Evolutionary conservation across 2,329 filamentous ascomycete genomes (phyloP).

Genomic region (Atkinsonella hypoxylon): DNA sequence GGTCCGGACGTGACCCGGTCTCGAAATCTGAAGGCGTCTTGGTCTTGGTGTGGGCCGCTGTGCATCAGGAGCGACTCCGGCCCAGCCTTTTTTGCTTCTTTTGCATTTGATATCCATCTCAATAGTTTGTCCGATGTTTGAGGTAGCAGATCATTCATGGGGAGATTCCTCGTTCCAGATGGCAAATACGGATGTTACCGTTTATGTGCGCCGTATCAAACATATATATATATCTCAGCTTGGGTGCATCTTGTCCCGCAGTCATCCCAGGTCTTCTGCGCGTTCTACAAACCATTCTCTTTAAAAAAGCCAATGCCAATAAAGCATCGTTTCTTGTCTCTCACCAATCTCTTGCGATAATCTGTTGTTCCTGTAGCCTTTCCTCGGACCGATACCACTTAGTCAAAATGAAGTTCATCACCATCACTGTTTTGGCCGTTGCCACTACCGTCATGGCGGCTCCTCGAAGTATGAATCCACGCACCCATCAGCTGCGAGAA

Average conservation of each 20-base stretch:
- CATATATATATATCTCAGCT: neutral
- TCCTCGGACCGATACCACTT: neutral
- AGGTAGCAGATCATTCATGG: neutral
- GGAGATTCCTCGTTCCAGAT: neutral
- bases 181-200: no score
- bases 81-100: no score
- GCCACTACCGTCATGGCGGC: constrained; percentile 33
- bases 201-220: no score
- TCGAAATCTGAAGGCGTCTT: neutral
- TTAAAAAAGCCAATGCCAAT: neutral
- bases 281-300: neutral
- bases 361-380: no score
- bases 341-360: no score
- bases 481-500: neutral
- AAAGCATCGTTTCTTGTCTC: neutral
- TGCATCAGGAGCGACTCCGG: no score
- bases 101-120: neutral
- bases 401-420: constrained; percentile 41
- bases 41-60: no score
- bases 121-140: neutral
- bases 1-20: neutral
- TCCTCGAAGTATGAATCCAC: constrained; percentile 15
- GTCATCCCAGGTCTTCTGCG: neutral
- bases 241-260: neutral
- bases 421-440: constrained; percentile 34